Evolutionary conservation across 1,284 basidiomycete genomes (phyloP), one percentile per base, ranked within the genome.

Genomic region (Schizopora paradoxa): DNA sequence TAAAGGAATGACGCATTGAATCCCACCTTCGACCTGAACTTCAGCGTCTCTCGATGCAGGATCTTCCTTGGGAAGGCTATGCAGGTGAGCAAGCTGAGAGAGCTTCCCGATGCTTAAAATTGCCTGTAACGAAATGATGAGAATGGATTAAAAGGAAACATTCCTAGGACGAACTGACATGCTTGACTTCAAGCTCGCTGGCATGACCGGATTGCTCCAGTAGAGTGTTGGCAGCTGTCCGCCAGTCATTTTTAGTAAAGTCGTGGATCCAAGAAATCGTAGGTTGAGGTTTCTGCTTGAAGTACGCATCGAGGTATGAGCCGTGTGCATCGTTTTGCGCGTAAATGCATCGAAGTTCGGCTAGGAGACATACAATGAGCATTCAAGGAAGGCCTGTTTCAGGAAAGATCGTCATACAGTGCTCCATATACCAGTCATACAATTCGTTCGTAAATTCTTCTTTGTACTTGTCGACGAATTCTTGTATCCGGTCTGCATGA

Each of bases 21-120:
- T n/a, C n/a, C n/a, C n/a, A 29, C 43, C 34, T 5, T 33, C 25
- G 18, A 48, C 40, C 25, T 28, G n/a, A n/a, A n/a, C n/a, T n/a
- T n/a, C n/a, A n/a, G n/a, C n/a, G n/a, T n/a, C n/a, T n/a, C n/a
- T n/a, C 21, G 27, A 25, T 26, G 27, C 35, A 32, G n/a, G 33
- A 28, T 16, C 10, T 18, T 21, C 14, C 13, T n/a, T n/a, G 19
- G 27, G 2, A 31, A 34, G 26, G 16, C 63, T 48, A 51, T 84
- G 79, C 48, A 84, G 61, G 49, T 86, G 77, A 5, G 89, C 87
- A 6, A 97, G 72, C 48, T 89, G 80, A 0, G 87, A 73, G 5
- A 99, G 76, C 66, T 98, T 98, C 34, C 87, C 87, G 23, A 99
- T 79, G 58, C 91, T 94, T 45, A 95, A 76, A 74, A 93, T 85